Evolutionary conservation across 148 eudicot genomes (phyloP).

Genomic region (Vaccinium darrowii): DNA sequence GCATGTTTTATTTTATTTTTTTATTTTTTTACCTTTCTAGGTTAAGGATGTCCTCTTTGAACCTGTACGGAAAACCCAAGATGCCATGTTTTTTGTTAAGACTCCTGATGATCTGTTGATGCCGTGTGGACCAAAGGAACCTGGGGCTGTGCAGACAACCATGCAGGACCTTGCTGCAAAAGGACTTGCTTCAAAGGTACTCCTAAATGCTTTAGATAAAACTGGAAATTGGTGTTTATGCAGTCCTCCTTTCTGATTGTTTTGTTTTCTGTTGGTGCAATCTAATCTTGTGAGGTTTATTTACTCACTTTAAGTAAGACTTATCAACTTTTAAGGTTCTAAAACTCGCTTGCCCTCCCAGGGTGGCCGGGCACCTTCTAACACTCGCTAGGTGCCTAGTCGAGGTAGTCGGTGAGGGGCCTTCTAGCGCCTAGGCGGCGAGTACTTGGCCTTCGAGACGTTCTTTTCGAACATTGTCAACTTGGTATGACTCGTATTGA

Average conservation of each 20-base stretch:
- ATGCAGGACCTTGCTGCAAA: constrained; percentile 89
- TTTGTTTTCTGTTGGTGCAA: neutral
- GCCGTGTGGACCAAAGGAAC: constrained; percentile 87
- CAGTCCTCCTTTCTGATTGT: neutral
- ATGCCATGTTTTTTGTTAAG: constrained; percentile 79
- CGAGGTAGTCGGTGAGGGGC: no score
- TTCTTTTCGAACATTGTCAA: neutral
- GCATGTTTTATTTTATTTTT: constrained; percentile 2
- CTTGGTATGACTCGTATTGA: neutral
- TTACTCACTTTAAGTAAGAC: neutral
- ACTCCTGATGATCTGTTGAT: constrained; percentile 56
- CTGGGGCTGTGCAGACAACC: constrained; percentile 75
- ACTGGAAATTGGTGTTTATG: neutral
- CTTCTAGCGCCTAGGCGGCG: no score
- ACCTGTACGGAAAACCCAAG: constrained; percentile 98
- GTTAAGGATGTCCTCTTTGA: constrained; percentile 90
- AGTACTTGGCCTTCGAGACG: no score
- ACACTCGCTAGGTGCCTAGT: no score
- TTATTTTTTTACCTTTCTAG: neutral
- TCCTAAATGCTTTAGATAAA: neutral
- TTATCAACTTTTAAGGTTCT: no score
- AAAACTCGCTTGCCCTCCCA: no score
- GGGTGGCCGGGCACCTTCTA: no score
- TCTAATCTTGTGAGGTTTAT: neutral
- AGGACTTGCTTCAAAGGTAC: constrained; percentile 89